These are phyloP conservation scores for Trichophyton rubrum DNA, from an alignment of 2,329 filamentous ascomycete genomes.

Conservation along the genomic window DNA sequence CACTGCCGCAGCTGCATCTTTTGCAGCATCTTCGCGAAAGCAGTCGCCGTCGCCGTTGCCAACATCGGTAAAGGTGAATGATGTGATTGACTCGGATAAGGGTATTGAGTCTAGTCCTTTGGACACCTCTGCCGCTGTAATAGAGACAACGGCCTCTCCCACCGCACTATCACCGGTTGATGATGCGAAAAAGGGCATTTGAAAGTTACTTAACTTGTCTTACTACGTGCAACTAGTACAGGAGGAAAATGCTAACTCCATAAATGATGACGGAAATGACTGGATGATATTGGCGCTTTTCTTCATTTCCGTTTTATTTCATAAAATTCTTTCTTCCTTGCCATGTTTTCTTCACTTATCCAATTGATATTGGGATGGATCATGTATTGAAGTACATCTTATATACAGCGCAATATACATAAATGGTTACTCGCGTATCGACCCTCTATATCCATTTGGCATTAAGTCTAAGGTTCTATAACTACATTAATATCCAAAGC, in stretches of 20 bases:
- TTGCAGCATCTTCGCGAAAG: neutral
- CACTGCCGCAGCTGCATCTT: neutral
- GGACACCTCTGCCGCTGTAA: neutral
- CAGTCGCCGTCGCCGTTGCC: neutral
- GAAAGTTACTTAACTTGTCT: neutral
- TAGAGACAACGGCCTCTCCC: neutral
- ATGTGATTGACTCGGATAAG: neutral
- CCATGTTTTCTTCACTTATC: neutral
- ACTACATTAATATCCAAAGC: neutral
- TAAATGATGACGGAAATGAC: neutral
- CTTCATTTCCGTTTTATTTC: neutral
- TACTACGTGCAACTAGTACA: neutral
- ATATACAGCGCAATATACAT: conserved; percentile 1
- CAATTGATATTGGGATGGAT: neutral
- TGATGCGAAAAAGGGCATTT: neutral
- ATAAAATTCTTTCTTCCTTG: neutral
- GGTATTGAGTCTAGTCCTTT: neutral
- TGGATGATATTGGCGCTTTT: neutral
- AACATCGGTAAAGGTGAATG: neutral
- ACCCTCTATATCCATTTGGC: neutral
- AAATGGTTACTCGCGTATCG: neutral
- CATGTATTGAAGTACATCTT: neutral
- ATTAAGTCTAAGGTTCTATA: neutral
- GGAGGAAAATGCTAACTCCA: neutral
- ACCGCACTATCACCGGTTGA: neutral